phyloP scores from a whole-genome alignment of 2,329 filamentous ascomycete species.

The Blastomyces emzantsi region DNA sequence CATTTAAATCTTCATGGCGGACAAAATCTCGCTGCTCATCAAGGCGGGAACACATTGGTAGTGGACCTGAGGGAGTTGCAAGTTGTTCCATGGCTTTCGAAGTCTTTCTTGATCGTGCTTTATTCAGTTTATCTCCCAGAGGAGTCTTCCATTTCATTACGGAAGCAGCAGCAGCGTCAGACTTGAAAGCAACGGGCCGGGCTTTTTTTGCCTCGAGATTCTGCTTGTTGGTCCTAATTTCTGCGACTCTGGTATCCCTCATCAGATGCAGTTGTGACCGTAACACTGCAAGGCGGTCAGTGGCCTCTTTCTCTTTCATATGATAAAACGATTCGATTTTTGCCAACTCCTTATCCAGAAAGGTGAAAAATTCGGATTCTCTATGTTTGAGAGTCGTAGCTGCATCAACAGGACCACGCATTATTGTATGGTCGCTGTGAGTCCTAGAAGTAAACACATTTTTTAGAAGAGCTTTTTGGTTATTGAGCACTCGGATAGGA shows the following conservation, averaged over 20 bases:
- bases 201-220: conserved; percentile 18
- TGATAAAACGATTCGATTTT: conserved; percentile 91
- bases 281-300: conserved; percentile 58
- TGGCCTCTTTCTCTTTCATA: conserved; percentile 77
- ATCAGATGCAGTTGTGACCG: conserved; percentile 86
- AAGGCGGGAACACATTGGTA: conserved; percentile 24
- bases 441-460: conserved; percentile 30
- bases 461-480: conserved; percentile 28
- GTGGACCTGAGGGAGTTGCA: conserved; percentile 33
- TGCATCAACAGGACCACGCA: conserved; percentile 46
- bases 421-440: conserved; percentile 33
- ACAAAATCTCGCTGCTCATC: conserved; percentile 42
- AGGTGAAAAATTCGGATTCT: conserved; percentile 78
- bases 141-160: conserved; percentile 31
- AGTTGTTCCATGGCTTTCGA: conserved; percentile 42
- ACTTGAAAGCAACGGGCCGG: background rate
- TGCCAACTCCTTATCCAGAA: conserved; percentile 72
- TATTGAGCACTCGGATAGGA: conserved; percentile 22
- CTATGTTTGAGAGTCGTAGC: conserved; percentile 59
- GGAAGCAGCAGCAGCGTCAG: conserved; percentile 19
- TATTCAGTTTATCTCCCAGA: conserved; percentile 37
- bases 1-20: conserved; percentile 41
- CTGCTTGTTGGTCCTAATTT: conserved; percentile 50
- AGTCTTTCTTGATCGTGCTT: conserved; percentile 45
- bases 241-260: conserved; percentile 70